These are phyloP conservation scores for Dactylella cylindrospora DNA, from an alignment of 2,329 filamentous ascomycete genomes.

Conservation along the genomic window DNA sequence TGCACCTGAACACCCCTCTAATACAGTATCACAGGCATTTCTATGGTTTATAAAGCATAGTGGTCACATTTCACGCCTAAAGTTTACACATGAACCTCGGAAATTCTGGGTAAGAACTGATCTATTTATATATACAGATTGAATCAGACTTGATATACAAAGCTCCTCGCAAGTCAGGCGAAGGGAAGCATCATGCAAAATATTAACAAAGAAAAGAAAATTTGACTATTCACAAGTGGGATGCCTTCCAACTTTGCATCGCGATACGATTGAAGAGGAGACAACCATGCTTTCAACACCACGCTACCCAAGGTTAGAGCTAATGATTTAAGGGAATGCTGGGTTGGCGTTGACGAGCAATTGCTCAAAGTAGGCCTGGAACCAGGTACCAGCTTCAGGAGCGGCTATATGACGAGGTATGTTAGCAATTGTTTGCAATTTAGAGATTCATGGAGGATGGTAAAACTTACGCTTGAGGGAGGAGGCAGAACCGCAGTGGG, in stretches of 20 bases:
- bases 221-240: constrained; percentile 28
- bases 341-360: constrained; percentile 54
- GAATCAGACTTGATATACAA: constrained; percentile 44
- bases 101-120: no score
- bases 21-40: no score
- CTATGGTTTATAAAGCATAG: no score
- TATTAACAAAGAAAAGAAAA: constrained; percentile 42
- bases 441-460: constrained; percentile 6
- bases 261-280: background rate
- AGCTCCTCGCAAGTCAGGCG: constrained; percentile 13
- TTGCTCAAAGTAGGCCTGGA: constrained; percentile 56
- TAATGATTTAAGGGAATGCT: constrained; percentile 44
- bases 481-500: constrained; percentile 57
- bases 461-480: constrained; percentile 50
- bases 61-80: no score
- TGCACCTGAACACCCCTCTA: no score
- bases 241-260: constrained; percentile 3
- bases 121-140: constrained; percentile 45
- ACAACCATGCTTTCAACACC: constrained; percentile 9
- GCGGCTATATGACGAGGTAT: constrained; percentile 52
- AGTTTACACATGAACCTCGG: no score
- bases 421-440: constrained; percentile 1
- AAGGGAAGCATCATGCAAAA: constrained; percentile 29
- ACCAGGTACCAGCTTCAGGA: constrained; percentile 55
- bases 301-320: constrained; percentile 4